A percentile compares a stretch with the other conserved stretches of the same genome.
These are phyloP conservation scores for Fragaria ananassa DNA, from an alignment of 306 rosid genomes.

Conservation along the genomic window DNA sequence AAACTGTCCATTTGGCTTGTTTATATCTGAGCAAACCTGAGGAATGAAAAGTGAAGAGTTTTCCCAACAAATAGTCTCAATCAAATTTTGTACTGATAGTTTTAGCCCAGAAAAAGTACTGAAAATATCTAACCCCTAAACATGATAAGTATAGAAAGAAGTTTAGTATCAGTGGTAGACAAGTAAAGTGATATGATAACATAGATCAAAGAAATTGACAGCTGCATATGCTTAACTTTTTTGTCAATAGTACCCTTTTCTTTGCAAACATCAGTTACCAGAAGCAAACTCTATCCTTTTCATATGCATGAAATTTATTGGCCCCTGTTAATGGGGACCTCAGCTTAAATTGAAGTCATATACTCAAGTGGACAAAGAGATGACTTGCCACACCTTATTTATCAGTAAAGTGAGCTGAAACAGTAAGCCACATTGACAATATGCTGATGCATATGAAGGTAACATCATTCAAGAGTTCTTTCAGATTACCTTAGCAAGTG, in stretches of 20 bases:
- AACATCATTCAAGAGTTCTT: background rate
- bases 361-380: background rate
- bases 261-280: background rate
- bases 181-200: background rate
- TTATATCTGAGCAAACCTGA: constrained; percentile 95
- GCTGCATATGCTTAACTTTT: too few relatives aligned
- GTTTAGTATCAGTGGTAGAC: background rate
- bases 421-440: background rate
- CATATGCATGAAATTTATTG: background rate
- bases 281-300: background rate
- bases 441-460: background rate
- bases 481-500: constrained; percentile 77
- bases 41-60: constrained; percentile 15
- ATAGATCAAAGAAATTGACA: background rate
- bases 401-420: background rate
- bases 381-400: background rate
- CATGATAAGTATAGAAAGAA: background rate
- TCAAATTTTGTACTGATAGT: background rate
- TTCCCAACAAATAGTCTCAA: constrained; percentile 16
- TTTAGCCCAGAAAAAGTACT: background rate
- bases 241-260: background rate
- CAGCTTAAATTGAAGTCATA: background rate
- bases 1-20: constrained; percentile 96
- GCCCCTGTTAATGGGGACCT: too few relatives aligned
- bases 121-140: background rate